A percentile compares a stretch with the other conserved stretches of the same genome.
These are phyloP conservation scores for Termitomyces titanicus DNA, from an alignment of 768 basidiomycete genomes.

Conservation along the genomic window DNA sequence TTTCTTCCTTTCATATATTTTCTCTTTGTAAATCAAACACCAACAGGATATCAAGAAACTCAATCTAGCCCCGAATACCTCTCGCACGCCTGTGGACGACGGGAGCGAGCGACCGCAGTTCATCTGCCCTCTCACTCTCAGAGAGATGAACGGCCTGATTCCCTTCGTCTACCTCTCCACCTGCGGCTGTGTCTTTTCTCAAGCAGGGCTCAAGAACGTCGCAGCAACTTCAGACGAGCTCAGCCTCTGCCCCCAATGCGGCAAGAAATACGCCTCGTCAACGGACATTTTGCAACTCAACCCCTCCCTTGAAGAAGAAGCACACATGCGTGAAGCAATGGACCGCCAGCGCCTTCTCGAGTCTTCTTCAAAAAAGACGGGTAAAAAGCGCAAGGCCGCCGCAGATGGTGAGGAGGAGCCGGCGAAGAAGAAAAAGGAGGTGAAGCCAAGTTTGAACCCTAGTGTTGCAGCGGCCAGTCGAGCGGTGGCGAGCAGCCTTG, in stretches of 20 bases:
- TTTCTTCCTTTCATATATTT: background rate
- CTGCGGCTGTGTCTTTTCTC: conserved; percentile 92
- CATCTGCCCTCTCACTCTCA: conserved; percentile 86
- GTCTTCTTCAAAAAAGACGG: conserved; percentile 41
- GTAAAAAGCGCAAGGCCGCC: conserved; percentile 54
- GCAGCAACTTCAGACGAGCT: conserved; percentile 32
- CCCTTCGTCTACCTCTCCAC: conserved; percentile 85
- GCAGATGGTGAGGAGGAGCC: conserved; percentile 31
- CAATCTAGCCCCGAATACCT: conserved; percentile 72
- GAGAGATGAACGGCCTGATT: conserved; percentile 90
- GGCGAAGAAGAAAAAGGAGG: conserved; percentile 33
- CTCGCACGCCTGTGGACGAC: conserved; percentile 37
- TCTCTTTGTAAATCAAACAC: background rate
- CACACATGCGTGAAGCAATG: conserved; percentile 53
- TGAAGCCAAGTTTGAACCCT: conserved; percentile 45
- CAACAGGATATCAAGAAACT: conserved; percentile 81
- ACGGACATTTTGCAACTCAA: conserved; percentile 65
- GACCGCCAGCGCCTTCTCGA: conserved; percentile 53
- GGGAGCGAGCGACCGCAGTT: conserved; percentile 59
- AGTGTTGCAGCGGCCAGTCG: conserved; percentile 54
- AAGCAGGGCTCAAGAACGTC: conserved; percentile 74
- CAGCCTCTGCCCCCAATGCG: conserved; percentile 76
- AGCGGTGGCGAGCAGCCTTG: conserved; percentile 68
- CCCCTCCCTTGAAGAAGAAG: conserved; percentile 64
- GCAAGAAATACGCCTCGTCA: conserved; percentile 55